phyloP scores from a whole-genome alignment of 208 protist species.

The Herpetomonas tarakana region DNA sequence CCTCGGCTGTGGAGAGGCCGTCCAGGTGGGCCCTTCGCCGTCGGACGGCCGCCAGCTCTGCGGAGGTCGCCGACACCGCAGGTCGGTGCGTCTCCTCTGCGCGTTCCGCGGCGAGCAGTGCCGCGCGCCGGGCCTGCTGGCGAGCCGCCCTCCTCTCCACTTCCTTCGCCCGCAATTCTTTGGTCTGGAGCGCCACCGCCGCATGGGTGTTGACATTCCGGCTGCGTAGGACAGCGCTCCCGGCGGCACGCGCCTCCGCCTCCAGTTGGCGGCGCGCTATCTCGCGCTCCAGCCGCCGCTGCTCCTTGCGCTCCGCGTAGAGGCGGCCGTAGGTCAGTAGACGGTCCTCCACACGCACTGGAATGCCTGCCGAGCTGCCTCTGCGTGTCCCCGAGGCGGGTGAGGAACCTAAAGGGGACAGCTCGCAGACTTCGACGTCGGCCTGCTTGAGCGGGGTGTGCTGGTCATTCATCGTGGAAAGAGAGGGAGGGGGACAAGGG shows the following conservation, averaged over 20 bases:
- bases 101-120: slow-evolving; percentile 7
- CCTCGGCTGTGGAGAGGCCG: slow-evolving; percentile 10
- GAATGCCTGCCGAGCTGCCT: not conserved
- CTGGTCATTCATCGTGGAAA: not conserved
- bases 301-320: slow-evolving; percentile 16
- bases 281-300: not conserved
- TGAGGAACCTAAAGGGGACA: too few species aligned
- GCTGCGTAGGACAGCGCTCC: not conserved
- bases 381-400: too few species aligned
- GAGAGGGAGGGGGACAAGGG: not conserved
- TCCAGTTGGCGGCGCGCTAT: slow-evolving; percentile 11
- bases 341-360: slow-evolving; percentile 34
- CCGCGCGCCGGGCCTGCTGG: slow-evolving; percentile 1
- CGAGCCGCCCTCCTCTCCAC: not conserved
- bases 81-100: not conserved
- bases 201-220: not conserved
- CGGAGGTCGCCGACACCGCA: not conserved
- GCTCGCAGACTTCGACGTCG: slow-evolving; percentile 25
- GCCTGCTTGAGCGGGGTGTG: not conserved
- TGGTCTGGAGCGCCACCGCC: not conserved
- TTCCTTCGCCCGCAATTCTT: not conserved
- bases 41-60: not conserved
- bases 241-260: not conserved
- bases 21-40: slow-evolving; percentile 5
- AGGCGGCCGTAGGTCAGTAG: slow-evolving; percentile 36